phyloP scores from a whole-genome alignment of 176 grass and related monocot genomes.

The Metroxylon sagu region DNA sequence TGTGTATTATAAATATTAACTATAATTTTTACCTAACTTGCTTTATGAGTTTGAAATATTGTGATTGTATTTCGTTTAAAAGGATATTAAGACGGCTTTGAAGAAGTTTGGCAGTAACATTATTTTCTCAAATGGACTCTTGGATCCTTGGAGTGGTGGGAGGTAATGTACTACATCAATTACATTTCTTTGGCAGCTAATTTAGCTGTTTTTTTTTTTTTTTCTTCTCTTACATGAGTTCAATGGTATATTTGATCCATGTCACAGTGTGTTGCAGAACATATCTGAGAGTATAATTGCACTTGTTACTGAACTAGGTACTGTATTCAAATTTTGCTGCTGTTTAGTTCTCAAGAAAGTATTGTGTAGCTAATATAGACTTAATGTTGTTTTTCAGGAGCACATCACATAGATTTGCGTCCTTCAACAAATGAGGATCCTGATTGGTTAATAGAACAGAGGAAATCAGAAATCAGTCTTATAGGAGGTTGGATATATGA shows the following conservation, averaged over 20 bases:
- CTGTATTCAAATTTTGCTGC: neutral
- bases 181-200: slow-evolving; percentile 1
- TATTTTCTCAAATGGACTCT: slow-evolving; percentile 92
- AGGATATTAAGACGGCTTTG: slow-evolving; percentile 60
- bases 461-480: slow-evolving; percentile 62
- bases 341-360: neutral
- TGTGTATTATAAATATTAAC: no score
- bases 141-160: slow-evolving; percentile 91
- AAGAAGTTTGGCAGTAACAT: slow-evolving; percentile 90
- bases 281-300: slow-evolving; percentile 78
- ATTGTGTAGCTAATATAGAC: neutral
- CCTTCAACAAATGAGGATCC: slow-evolving; percentile 56
- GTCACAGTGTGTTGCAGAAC: slow-evolving; percentile 67
- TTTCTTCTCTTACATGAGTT: slow-evolving; percentile 14
- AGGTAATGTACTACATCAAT: slow-evolving; percentile 36
- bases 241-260: slow-evolving; percentile 20
- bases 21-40: no score
- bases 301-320: slow-evolving; percentile 83
- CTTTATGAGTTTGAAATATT: no score
- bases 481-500: slow-evolving; percentile 69
- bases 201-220: slow-evolving; percentile 5
- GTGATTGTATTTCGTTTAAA: neutral
- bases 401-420: slow-evolving; percentile 77
- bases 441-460: slow-evolving; percentile 64
- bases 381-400: slow-evolving; percentile 39